Base-by-base conservation (phyloP, 164 flowering plant species). In the Umbilicus rupestris region DNA sequence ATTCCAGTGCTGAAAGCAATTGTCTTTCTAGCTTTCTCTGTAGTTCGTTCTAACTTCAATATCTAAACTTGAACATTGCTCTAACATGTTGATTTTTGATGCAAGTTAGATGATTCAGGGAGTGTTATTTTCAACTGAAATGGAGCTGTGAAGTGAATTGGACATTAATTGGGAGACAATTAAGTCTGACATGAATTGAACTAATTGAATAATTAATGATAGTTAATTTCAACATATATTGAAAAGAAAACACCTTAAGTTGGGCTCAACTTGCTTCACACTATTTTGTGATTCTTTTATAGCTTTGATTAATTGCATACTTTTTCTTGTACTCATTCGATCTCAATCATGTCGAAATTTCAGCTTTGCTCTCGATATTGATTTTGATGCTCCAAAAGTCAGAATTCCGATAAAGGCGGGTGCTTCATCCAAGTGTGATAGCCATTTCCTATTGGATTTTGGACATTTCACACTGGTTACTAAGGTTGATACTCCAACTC, bases 311-410 rank as follows among this genome's bases (percentile, higher is more conserved):
- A n/a, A 20, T 41, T 16, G 62, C 22, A 49, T 42, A n/a, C 12
- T 49, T 49, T 30, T 14, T 12, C 30, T 31, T 47, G 9, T 6
- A 2, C 31, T 22, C 3, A 26, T 47, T 15, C 64, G 31, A 22
- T 7, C 44, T 31, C 57, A 42, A 39, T 46, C 31, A n/a, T 63
- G 49, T 45, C 67, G 28, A 58, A 70, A n/a, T 47, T 72, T 64
- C 83, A 90, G 97, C 69, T 90, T 90, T 83, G 87, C 90, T 28
- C 92, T 95, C 49, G 97, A 95, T 73, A 83, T 95, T 84, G 97
- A 95, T 79, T 76, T 95, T 77, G 97, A 88, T 83, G 99, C 99
- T 74, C 99, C 99, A 69, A 95, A 95, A 85, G 84, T 95, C 63
- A 82, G 87, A 77, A 81, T 95, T 71, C 99, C 99, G 55, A 70